A percentile compares a stretch with the other conserved stretches of the same genome.
phyloP scores from a whole-genome alignment of 257 asterid species.

The Salvia hispanica region DNA sequence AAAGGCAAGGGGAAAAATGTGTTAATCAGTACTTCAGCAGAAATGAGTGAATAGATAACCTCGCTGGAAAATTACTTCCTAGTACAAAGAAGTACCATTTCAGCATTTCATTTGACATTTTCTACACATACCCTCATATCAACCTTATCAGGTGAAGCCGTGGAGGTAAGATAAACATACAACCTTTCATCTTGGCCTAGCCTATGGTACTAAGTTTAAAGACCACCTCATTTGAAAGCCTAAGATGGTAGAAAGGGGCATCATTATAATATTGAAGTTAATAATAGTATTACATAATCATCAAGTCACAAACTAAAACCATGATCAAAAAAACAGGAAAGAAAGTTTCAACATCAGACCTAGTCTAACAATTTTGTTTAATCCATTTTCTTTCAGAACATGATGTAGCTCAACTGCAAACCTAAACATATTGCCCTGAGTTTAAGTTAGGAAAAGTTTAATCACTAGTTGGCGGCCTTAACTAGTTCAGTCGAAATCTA shows the following conservation, averaged over 20 bases:
- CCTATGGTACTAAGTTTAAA: not conserved
- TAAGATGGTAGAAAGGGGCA: not conserved
- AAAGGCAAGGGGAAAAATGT: no score
- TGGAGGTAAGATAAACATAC: not conserved
- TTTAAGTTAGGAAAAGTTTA: not conserved
- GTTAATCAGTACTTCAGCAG: no score
- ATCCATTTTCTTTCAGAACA: not conserved
- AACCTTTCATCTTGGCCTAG: not conserved
- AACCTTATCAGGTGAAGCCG: not conserved
- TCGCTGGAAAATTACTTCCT: not conserved
- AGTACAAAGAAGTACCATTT: not conserved
- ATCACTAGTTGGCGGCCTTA: not conserved
- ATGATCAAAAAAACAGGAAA: slow-evolving; percentile 1
- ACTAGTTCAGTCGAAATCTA: not conserved
- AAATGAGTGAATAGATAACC: not conserved
- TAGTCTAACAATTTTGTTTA: not conserved
- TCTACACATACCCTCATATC: not conserved
- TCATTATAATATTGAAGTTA: not conserved
- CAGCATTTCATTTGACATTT: not conserved
- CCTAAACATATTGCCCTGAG: not conserved
- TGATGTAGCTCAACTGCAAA: not conserved
- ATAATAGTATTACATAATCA: not conserved
- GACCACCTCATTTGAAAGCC: not conserved
- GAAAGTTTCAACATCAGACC: not conserved
- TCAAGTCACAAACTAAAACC: not conserved